A percentile compares a stretch with the other conserved stretches of the same genome.
Evolutionary conservation across 106 monocot species (phyloP).

Genomic region (Agapanthus africanus): DNA sequence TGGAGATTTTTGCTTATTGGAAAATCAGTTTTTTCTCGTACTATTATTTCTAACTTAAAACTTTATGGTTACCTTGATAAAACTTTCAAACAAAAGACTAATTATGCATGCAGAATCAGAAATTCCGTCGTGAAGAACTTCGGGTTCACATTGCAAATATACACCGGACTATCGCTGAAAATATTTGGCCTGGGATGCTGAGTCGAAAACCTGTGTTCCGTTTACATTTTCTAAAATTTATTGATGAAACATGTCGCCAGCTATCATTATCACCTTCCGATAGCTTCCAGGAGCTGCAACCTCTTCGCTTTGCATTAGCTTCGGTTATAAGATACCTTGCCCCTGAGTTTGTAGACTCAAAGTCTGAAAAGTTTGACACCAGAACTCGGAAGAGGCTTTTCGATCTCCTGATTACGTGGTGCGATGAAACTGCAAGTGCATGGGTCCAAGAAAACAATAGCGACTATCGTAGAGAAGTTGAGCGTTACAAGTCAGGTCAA

Average conservation of each 20-base stretch:
- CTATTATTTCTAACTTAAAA: too few species aligned
- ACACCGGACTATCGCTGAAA: constrained; percentile 82
- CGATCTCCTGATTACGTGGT: constrained; percentile 78
- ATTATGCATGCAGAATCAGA: constrained; percentile 67
- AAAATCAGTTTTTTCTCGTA: too few species aligned
- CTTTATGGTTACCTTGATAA: background rate
- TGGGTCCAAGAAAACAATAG: constrained; percentile 53
- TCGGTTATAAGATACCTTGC: constrained; percentile 75
- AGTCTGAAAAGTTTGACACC: constrained; percentile 72
- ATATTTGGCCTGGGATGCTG: constrained; percentile 94
- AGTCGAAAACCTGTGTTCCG: constrained; percentile 64
- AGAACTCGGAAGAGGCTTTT: constrained; percentile 69
- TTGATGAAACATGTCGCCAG: constrained; percentile 75
- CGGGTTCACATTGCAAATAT: constrained; percentile 88
- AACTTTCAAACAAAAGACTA: constrained; percentile 1
- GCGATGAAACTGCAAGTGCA: constrained; percentile 60
- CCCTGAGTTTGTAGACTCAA: constrained; percentile 85
- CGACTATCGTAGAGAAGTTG: constrained; percentile 86
- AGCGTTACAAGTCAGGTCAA: constrained; percentile 78
- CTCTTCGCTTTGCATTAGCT: constrained; percentile 86
- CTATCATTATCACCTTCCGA: constrained; percentile 39
- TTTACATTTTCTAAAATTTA: constrained; percentile 68
- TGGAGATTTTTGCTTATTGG: too few species aligned
- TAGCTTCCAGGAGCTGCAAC: constrained; percentile 69
- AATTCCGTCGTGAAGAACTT: constrained; percentile 82